Conservation (phyloP, 139 green algal species). For the Micromonas pusilla region DNA sequence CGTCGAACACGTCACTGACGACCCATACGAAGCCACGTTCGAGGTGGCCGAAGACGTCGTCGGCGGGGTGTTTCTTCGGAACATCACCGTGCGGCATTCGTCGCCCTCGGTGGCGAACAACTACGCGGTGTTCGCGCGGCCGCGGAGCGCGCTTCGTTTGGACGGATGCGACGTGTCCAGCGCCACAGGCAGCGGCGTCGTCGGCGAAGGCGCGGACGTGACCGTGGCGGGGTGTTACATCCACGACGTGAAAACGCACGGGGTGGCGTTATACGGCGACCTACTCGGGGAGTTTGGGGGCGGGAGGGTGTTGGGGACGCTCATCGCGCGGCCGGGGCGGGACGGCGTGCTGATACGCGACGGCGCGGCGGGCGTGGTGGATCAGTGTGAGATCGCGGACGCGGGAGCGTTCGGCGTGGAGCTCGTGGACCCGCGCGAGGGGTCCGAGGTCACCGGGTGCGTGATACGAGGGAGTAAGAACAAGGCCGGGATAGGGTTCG, state of each 20-base stretch:
- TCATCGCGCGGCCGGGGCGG: neutral
- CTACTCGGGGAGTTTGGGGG: neutral
- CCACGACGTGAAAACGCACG: neutral
- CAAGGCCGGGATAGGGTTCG: neutral
- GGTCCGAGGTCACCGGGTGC: neutral
- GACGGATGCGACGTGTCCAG: neutral
- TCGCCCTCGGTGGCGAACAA: constrained; percentile 10
- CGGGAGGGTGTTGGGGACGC: neutral
- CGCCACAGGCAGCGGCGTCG: neutral
- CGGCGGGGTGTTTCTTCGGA: neutral
- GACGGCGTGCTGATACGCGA: constrained; percentile 1
- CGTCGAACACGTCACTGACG: neutral
- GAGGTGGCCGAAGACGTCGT: neutral
- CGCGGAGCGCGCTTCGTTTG: neutral
- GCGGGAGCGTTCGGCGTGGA: neutral
- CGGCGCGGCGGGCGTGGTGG: neutral
- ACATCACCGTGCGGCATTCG: neutral
- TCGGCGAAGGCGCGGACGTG: neutral
- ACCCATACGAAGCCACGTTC: constrained; percentile 13
- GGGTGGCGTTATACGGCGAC: neutral
- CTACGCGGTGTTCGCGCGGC: neutral
- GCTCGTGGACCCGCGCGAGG: neutral
- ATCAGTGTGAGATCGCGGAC: neutral
- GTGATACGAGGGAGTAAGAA: neutral
- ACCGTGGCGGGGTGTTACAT: neutral